A percentile compares a stretch with the other conserved stretches of the same genome.
Evolutionary conservation across 768 basidiomycete genomes (phyloP).

Genomic region (Boletus rufocinnamomeus): DNA sequence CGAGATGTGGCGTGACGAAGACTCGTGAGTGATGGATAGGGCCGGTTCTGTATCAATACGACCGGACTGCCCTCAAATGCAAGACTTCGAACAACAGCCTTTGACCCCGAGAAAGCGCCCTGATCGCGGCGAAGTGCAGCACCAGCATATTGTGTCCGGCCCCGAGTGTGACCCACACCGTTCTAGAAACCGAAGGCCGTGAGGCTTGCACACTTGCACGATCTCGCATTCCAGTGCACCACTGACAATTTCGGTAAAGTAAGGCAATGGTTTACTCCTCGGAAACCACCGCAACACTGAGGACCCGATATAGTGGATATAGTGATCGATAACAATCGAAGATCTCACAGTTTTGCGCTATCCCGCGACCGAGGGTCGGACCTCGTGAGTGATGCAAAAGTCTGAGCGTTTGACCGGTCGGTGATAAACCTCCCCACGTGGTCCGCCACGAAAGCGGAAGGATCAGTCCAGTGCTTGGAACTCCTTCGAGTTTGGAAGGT

Average conservation of each 20-base stretch:
- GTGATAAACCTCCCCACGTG: conserved; percentile 21
- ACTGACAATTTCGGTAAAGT: conserved; percentile 35
- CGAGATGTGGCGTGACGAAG: conserved; percentile 41
- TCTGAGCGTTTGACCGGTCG: conserved; percentile 40
- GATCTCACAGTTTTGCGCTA: conserved; percentile 41
- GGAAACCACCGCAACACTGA: conserved; percentile 12
- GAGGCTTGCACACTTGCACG: conserved; percentile 38
- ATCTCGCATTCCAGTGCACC: conserved; percentile 49
- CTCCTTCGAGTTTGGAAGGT: conserved; percentile 30
- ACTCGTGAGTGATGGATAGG: conserved; percentile 37
- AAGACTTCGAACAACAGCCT: conserved; percentile 11
- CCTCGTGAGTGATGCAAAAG: conserved; percentile 56
- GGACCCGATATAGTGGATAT: conserved; percentile 56
- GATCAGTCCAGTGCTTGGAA: conserved; percentile 43
- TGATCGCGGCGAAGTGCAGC: conserved; percentile 16
- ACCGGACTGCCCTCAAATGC: conserved; percentile 15
- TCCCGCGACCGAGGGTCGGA: conserved; percentile 51
- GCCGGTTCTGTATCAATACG: conserved; percentile 21
- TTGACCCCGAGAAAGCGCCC: conserved; percentile 6
- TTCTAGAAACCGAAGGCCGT: conserved; percentile 46
- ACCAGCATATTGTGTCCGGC: conserved; percentile 36
- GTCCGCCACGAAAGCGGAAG: conserved; percentile 36
- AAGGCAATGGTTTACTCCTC: conserved; percentile 39
- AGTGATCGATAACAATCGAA: conserved; percentile 47
- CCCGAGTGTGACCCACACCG: conserved; percentile 36